phyloP scores from a whole-genome alignment of 257 asterid genomes.

The Nicotiana tomentosiformis region DNA sequence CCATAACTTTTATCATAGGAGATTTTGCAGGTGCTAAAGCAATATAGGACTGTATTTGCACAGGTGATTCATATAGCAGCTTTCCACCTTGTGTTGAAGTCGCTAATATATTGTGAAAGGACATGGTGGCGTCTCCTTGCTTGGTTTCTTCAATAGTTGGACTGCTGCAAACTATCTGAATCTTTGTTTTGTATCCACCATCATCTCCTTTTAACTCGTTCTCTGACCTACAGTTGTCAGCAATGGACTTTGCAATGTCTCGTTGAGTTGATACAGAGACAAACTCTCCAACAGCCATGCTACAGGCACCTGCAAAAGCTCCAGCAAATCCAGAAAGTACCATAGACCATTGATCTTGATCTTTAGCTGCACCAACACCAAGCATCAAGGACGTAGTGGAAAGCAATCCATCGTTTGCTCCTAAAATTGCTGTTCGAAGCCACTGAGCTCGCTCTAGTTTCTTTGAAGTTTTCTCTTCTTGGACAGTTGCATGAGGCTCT shows the following conservation, averaged over 20 bases:
- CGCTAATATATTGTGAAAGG: not conserved
- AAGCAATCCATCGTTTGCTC: constrained; percentile 58
- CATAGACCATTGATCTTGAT: constrained; percentile 37
- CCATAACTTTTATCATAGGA: constrained; percentile 30
- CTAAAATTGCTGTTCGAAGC: constrained; percentile 73
- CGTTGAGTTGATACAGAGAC: constrained; percentile 60
- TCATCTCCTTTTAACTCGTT: not conserved
- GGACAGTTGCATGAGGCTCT: constrained; percentile 11
- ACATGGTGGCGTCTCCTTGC: not conserved
- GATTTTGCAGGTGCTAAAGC: constrained; percentile 25
- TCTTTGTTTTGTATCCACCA: not conserved
- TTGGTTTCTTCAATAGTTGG: not conserved
- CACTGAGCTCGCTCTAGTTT: constrained; percentile 44
- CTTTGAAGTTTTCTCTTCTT: constrained; percentile 11
- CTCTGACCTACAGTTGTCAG: not conserved
- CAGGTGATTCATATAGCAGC: not conserved
- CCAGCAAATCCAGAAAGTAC: constrained; percentile 51
- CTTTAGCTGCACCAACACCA: constrained; percentile 58
- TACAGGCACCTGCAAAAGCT: constrained; percentile 63
- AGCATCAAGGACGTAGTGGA: constrained; percentile 62
- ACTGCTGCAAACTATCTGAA: not conserved
- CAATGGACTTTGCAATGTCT: constrained; percentile 32
- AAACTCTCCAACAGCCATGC: constrained; percentile 70
- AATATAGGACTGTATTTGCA: not conserved
- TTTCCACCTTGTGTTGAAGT: not conserved